Evolutionary conservation across 169 alveolate genomes (phyloP).

Genomic region (Plasmodium vivax): DNA sequence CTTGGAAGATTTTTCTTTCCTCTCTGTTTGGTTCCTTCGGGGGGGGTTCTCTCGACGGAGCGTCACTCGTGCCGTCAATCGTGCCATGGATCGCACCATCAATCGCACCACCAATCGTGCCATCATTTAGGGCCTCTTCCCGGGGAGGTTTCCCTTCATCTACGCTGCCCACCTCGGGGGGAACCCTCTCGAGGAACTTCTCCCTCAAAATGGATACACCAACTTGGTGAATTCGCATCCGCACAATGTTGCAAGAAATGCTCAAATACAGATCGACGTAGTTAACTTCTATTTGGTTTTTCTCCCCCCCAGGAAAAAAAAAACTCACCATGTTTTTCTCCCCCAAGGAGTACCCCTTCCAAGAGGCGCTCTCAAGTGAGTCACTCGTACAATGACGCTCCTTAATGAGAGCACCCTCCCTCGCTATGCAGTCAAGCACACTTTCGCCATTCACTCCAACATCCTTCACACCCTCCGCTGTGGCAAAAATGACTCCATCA

Average conservation of each 20-base stretch:
- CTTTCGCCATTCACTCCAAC: neutral
- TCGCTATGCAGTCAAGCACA: neutral
- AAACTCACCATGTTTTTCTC: slow-evolving; percentile 24
- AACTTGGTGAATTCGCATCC: slow-evolving; percentile 23
- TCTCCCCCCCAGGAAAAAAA: neutral
- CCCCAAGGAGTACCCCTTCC: neutral
- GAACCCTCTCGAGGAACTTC: slow-evolving; percentile 6
- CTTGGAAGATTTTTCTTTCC: slow-evolving; percentile 9
- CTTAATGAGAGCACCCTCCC: neutral
- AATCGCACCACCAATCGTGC: neutral
- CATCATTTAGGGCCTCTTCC: neutral
- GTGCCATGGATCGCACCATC: neutral
- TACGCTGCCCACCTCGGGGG: neutral
- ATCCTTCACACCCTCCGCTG: neutral
- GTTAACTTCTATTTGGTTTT: slow-evolving; percentile 23
- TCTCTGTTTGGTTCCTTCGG: neutral
- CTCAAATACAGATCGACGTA: slow-evolving; percentile 33
- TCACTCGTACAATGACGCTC: neutral
- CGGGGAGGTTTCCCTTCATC: neutral
- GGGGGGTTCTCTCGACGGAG: neutral
- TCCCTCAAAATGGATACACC: neutral
- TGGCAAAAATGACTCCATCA: neutral
- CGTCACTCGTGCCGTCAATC: too few relatives aligned
- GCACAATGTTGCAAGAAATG: slow-evolving; percentile 21
- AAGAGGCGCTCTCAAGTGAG: neutral